Percentiles rank a stretch among this genome's conserved stretches.
These are phyloP conservation scores for Cymbidium sinense DNA, from an alignment of 106 monocot species.

Conservation along the genomic window DNA sequence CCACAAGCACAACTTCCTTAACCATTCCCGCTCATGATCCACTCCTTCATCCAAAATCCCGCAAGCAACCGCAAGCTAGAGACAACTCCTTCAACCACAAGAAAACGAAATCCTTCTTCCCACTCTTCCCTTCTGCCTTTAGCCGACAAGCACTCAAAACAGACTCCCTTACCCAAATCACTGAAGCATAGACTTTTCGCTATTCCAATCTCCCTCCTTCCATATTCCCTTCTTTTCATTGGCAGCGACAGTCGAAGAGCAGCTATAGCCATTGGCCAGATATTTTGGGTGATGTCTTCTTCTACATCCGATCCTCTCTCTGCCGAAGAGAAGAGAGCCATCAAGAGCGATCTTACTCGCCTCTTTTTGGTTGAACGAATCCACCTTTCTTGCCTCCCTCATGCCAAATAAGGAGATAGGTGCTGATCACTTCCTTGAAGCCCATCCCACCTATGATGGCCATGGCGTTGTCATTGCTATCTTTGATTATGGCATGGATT, in stretches of 20 bases:
- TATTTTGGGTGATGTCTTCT: constrained; percentile 33
- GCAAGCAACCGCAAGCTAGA: too few relatives aligned
- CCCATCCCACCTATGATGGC: constrained; percentile 77
- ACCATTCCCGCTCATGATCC: too few relatives aligned
- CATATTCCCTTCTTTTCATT: background rate
- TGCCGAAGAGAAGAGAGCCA: constrained; percentile 9
- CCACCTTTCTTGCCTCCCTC: constrained; percentile 73
- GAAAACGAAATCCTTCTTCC: too few relatives aligned
- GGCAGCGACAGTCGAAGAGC: background rate
- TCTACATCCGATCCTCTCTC: constrained; percentile 14
- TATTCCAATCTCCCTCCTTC: background rate
- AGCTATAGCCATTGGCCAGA: background rate
- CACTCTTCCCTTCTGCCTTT: too few relatives aligned
- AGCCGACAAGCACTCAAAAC: too few relatives aligned
- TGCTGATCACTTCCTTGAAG: constrained; percentile 75
- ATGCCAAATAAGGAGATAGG: constrained; percentile 99
- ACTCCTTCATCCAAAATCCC: too few relatives aligned
- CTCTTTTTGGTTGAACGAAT: constrained; percentile 41
- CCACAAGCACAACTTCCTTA: too few relatives aligned
- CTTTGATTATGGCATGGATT: constrained; percentile 98
- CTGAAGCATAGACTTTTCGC: background rate
- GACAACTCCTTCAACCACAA: too few relatives aligned
- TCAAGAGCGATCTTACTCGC: constrained; percentile 2
- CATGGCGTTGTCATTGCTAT: constrained; percentile 86
- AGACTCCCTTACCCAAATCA: background rate